Evolutionary conservation across 441 rosid genomes (phyloP), one percentile per base, ranked within the genome.

Genomic region (Hura crepitans): DNA sequence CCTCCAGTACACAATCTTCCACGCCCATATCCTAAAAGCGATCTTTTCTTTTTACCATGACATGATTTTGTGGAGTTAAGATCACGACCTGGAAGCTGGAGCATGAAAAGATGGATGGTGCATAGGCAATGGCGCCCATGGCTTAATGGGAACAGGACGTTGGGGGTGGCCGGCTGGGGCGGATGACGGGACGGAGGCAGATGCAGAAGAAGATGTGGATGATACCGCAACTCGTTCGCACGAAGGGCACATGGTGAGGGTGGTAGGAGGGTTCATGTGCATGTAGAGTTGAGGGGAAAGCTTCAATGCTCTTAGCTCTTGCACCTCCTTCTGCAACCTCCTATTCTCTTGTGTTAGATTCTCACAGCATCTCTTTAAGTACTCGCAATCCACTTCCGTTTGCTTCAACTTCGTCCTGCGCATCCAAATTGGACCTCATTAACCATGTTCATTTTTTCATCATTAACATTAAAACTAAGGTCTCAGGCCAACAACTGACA

Each of bases 231-330:
- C 93, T 53, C 95, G 93, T 81, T 89, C 97, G 46, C 98, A 93
- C 11, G 98, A 93, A 65, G 98, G 96, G 67, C 98, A 93, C 97
- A 93, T 93, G 60, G 97, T 93, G 80, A 93, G 96, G 69, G 98
- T 93, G 45, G 98, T 93, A 71, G 98, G 95, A 6, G 98, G 98
- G 7, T n/a, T n/a, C n/a, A 88, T 89, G 71, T 93, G 96, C 96
- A 85, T 89, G 89, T 82, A 89, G 81, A 87, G 95, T 51, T 86
- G 87, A 15, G n/a, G n/a, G n/a, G 93, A 83, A 47, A 89, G 74
- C 79, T 93, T 93, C 75, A 93, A 82, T 20, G 96, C 89, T 75
- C 97, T 86, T 65, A 93, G 79, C 70, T 93, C 98, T 69, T 83
- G 91, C 66, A 93, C 85, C 64, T 93, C 98, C 74, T 89, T 93